Conservation (phyloP, 2,329 filamentous ascomycete species). For the Aspergillus vadensis region DNA sequence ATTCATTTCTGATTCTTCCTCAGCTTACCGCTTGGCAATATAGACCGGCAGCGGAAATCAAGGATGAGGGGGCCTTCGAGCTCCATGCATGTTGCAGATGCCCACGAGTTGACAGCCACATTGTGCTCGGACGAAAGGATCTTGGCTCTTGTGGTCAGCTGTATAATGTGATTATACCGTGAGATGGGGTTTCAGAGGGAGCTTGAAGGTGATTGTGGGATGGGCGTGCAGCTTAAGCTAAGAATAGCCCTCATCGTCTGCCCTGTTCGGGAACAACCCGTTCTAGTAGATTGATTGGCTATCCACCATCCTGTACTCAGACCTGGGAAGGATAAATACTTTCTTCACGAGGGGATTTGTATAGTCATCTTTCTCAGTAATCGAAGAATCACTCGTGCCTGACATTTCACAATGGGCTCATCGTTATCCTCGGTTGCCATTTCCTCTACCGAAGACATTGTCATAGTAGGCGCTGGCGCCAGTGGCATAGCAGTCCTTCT, state of each 20-base stretch:
- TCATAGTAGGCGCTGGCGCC: constrained; percentile 14
- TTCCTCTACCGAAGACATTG: background rate
- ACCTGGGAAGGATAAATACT: background rate
- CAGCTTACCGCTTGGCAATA: background rate
- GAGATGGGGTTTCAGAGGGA: background rate
- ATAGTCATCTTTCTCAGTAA: background rate
- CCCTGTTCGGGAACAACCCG: background rate
- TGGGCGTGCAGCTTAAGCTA: background rate
- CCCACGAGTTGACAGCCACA: background rate
- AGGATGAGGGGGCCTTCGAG: background rate
- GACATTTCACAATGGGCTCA: background rate
- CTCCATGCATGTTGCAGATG: background rate
- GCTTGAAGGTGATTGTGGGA: background rate
- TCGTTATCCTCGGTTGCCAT: background rate
- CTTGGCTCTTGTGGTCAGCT: background rate
- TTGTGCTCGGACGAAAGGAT: background rate
- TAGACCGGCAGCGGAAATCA: background rate
- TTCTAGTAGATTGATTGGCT: background rate
- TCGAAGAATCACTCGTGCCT: background rate
- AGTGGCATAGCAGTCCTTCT: constrained; percentile 15
- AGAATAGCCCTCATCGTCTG: background rate
- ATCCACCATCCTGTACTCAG: background rate
- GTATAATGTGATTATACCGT: background rate
- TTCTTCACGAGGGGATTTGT: background rate
- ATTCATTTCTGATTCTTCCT: background rate